These are phyloP conservation scores for Sergeia podlipaevii DNA, from an alignment of 208 protist genomes.

Conservation along the genomic window DNA sequence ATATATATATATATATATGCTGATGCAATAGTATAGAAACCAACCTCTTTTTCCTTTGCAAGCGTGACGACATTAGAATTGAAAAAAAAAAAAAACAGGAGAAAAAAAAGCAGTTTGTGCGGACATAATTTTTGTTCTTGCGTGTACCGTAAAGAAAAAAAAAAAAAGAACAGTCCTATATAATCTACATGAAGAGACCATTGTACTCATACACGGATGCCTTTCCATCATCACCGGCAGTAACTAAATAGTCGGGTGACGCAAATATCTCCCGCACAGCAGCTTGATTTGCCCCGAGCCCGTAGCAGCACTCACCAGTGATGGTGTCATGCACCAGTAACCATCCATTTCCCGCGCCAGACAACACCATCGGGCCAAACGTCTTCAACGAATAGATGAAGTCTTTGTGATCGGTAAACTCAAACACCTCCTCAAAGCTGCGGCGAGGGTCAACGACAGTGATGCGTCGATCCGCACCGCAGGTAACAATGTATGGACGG, in stretches of 20 bases:
- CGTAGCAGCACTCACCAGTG: slow-evolving; percentile 70
- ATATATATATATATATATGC: too few relatives aligned
- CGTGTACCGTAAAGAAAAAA: slow-evolving; percentile 3
- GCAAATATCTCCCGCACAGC: slow-evolving; percentile 78
- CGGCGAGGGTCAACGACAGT: slow-evolving; percentile 57
- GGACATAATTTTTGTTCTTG: slow-evolving; percentile 1
- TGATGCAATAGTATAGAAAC: neutral
- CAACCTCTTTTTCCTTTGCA: slow-evolving; percentile 1
- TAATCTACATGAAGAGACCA: slow-evolving; percentile 14
- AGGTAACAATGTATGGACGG: slow-evolving; percentile 56
- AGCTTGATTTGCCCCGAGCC: slow-evolving; percentile 53
- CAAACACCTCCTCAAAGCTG: slow-evolving; percentile 37
- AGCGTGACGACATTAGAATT: neutral
- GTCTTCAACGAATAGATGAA: slow-evolving; percentile 82
- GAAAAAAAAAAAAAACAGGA: slow-evolving; percentile 7
- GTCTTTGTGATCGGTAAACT: slow-evolving; percentile 61
- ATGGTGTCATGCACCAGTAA: slow-evolving; percentile 74
- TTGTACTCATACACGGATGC: slow-evolving; percentile 65
- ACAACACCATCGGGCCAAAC: slow-evolving; percentile 55
- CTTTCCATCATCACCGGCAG: slow-evolving; percentile 83
- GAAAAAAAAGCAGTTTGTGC: neutral
- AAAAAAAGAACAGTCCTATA: neutral
- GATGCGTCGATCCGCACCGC: slow-evolving; percentile 75
- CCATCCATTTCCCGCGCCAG: slow-evolving; percentile 75
- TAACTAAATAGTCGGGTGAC: slow-evolving; percentile 31